These are phyloP conservation scores for Sugiyamaella marilandica DNA, from an alignment of 805 yeast genomes.

Conservation along the genomic window DNA sequence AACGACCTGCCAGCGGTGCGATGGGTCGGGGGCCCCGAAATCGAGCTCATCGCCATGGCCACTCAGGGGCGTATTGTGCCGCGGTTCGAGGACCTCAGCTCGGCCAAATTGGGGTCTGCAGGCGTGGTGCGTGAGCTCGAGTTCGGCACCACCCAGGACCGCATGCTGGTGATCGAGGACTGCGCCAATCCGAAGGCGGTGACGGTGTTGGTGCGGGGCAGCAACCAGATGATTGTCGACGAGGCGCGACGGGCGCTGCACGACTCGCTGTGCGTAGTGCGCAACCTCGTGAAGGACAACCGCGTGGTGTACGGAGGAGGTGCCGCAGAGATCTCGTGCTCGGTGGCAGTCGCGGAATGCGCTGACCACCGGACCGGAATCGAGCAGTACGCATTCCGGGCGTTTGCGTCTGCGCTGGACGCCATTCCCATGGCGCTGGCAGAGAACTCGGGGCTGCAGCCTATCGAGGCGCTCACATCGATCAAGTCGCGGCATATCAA, in stretches of 20 bases:
- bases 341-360: conserved; percentile 82
- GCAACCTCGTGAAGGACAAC: conserved; percentile 87
- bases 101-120: conserved; percentile 82
- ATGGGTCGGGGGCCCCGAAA: conserved; percentile 98
- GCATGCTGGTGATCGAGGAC: conserved; percentile 92
- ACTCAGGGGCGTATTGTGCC: conserved; percentile 97
- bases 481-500: conserved; percentile 81
- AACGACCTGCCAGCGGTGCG: conserved; percentile 92
- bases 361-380: conserved; percentile 93
- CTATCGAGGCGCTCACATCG: conserved; percentile 81
- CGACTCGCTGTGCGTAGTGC: conserved; percentile 94
- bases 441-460: conserved; percentile 92
- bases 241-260: conserved; percentile 96
- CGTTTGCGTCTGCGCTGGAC: conserved; percentile 87
- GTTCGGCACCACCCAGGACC: conserved; percentile 94
- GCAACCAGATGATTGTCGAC: conserved; percentile 95
- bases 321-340: conserved; percentile 92
- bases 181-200: conserved; percentile 84
- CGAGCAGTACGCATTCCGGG: conserved; percentile 96
- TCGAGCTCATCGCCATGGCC: conserved; percentile 94
- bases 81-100: conserved; percentile 83
- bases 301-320: conserved; percentile 99
- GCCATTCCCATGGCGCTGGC: conserved; percentile 91
- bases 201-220: conserved; percentile 89
- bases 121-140: conserved; percentile 81